Evolutionary conservation across 164 flowering plant species (phyloP).

Genomic region (Piper longum): DNA sequence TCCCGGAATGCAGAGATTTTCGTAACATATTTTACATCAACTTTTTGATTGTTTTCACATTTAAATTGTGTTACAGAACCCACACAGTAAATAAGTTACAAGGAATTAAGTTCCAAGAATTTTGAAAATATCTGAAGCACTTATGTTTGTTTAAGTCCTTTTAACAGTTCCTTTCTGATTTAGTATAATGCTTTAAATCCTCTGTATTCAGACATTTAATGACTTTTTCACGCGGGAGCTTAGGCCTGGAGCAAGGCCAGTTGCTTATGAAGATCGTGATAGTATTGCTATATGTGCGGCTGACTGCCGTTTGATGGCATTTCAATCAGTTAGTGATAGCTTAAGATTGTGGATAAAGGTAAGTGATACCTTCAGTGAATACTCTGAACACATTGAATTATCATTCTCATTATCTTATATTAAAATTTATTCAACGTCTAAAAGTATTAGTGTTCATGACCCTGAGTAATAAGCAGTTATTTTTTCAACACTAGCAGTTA

Average conservation of each 20-base stretch:
- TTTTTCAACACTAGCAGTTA: too few species aligned
- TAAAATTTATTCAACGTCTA: too few species aligned
- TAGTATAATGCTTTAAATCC: neutral
- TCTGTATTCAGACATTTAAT: slow-evolving; percentile 74
- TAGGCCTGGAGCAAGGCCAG: slow-evolving; percentile 71
- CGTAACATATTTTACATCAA: too few species aligned
- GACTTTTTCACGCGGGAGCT: slow-evolving; percentile 85
- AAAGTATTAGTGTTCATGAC: too few species aligned
- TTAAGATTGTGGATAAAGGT: slow-evolving; percentile 93
- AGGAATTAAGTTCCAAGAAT: too few species aligned
- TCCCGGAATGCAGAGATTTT: neutral
- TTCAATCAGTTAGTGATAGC: slow-evolving; percentile 55
- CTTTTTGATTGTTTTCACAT: too few species aligned
- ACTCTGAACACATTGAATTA: too few species aligned
- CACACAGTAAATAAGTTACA: too few species aligned
- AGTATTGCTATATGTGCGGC: slow-evolving; percentile 86
- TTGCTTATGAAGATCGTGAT: slow-evolving; percentile 52
- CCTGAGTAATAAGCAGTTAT: too few species aligned
- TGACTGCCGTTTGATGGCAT: slow-evolving; percentile 85
- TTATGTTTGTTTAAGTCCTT: neutral
- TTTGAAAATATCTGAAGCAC: too few species aligned
- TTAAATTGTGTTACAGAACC: too few species aligned
- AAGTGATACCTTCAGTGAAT: slow-evolving; percentile 1
- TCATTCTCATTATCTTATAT: too few species aligned
- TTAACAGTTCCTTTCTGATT: neutral